phyloP scores from a whole-genome alignment of 2,329 filamentous ascomycete species.

The Ophiostoma montium region DNA sequence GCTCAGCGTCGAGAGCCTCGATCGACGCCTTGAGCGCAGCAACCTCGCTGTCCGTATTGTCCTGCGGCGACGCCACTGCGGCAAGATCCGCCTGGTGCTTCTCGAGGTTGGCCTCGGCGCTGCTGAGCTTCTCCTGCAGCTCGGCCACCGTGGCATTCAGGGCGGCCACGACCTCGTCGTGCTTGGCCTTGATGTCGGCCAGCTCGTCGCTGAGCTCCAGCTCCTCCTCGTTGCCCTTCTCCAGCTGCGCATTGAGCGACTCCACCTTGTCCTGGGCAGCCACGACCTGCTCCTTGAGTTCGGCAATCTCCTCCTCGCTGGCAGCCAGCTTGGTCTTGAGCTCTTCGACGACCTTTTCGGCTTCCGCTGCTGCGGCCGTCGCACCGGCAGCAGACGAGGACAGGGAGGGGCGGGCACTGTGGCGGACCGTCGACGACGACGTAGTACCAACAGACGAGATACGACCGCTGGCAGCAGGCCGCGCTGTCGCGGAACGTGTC shows the following conservation, averaged over 20 bases:
- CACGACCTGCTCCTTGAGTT: conserved; percentile 41
- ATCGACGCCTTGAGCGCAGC: conserved; percentile 35
- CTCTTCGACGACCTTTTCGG: conserved; percentile 43
- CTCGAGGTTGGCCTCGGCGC: conserved; percentile 36
- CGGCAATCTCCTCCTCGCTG: conserved; percentile 42
- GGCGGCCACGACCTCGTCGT: conserved; percentile 32
- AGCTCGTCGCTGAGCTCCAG: conserved; percentile 32
- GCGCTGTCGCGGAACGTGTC: conserved; percentile 15
- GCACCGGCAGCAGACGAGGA: conserved; percentile 16
- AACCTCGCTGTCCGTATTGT: conserved; percentile 21
- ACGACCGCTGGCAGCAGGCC: too few relatives aligned
- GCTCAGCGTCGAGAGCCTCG: conserved; percentile 29
- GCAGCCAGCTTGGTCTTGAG: conserved; percentile 45
- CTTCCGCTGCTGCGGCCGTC: conserved; percentile 25
- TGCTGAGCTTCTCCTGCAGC: conserved; percentile 34
- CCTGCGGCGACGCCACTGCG: conserved; percentile 21
- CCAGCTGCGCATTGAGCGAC: conserved; percentile 37
- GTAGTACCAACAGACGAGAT: conserved; percentile 19
- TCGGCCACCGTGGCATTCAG: conserved; percentile 34
- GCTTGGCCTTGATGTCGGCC: conserved; percentile 33
- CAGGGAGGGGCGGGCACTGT: conserved; percentile 27
- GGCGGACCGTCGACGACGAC: conserved; percentile 25
- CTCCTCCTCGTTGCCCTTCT: conserved; percentile 27
- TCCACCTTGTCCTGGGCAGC: conserved; percentile 41
- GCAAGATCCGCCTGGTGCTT: conserved; percentile 34